phyloP scores from a whole-genome alignment of 371 early-diverging fungal genomes.

The Haplosporangium sp. region DNA sequence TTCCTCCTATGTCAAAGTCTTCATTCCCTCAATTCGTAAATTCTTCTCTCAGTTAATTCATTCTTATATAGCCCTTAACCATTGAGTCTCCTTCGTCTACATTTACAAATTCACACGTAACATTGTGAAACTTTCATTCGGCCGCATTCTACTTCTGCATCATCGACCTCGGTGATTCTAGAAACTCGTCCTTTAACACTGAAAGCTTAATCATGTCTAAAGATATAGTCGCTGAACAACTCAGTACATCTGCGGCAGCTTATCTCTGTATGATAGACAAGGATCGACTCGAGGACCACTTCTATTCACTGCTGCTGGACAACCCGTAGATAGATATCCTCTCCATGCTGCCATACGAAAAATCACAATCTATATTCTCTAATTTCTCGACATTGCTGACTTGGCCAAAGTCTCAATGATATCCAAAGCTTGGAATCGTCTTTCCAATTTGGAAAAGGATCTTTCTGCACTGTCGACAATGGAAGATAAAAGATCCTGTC shows the following conservation, averaged over 20 bases:
- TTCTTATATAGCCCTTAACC: background rate
- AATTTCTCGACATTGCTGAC: slow-evolving; percentile 60
- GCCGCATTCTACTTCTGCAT: slow-evolving; percentile 36
- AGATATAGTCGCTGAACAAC: slow-evolving; percentile 1
- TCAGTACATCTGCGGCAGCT: background rate
- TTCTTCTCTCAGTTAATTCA: background rate
- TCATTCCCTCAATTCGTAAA: too few species aligned
- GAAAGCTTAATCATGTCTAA: slow-evolving; percentile 3
- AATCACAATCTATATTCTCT: slow-evolving; percentile 63
- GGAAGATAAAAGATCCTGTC: slow-evolving; percentile 52
- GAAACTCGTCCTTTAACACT: slow-evolving; percentile 6
- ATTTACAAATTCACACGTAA: background rate
- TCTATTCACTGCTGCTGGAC: slow-evolving; percentile 19
- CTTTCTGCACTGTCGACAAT: slow-evolving; percentile 58
- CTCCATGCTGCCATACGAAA: slow-evolving; percentile 65
- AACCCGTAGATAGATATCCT: slow-evolving; percentile 63
- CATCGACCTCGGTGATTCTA: slow-evolving; percentile 5
- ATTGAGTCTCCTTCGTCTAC: slow-evolving; percentile 44
- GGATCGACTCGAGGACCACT: slow-evolving; percentile 14
- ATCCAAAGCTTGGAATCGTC: slow-evolving; percentile 63
- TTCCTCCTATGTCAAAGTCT: background rate
- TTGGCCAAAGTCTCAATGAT: slow-evolving; percentile 61
- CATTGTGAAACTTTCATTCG: background rate
- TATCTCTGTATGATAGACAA: background rate
- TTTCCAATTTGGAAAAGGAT: slow-evolving; percentile 65